A percentile compares a stretch with the other conserved stretches of the same genome.
Evolutionary conservation across 352 stramenopile genomes (phyloP).

Genomic region (Phytophthora nicotianae): DNA sequence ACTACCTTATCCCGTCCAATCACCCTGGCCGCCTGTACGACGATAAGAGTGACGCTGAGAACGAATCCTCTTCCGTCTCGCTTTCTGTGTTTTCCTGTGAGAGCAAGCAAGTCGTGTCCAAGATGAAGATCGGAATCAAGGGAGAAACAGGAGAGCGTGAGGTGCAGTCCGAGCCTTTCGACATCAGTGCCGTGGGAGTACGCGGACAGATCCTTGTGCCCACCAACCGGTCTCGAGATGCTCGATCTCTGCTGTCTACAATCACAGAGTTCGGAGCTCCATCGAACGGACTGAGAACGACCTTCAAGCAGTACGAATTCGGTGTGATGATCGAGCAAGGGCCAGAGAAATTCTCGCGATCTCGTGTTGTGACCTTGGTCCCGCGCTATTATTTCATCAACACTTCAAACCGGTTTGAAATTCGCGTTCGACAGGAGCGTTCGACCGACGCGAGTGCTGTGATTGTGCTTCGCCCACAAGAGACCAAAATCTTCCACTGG

Average conservation of each 20-base stretch:
- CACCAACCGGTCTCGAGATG: constrained; percentile 46
- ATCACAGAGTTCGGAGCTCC: constrained; percentile 45
- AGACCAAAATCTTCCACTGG: constrained; percentile 85
- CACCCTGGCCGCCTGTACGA: constrained; percentile 37
- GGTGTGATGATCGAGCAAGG: constrained; percentile 89
- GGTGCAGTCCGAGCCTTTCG: constrained; percentile 75
- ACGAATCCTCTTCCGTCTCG: constrained; percentile 49
- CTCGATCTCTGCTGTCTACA: constrained; percentile 52
- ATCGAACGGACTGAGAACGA: constrained; percentile 31
- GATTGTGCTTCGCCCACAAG: constrained; percentile 51
- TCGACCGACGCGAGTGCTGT: constrained; percentile 40
- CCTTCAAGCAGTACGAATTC: constrained; percentile 82
- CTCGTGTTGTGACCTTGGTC: constrained; percentile 80
- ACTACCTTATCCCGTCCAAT: constrained; percentile 64
- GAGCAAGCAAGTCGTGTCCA: constrained; percentile 65
- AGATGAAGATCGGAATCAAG: constrained; percentile 81
- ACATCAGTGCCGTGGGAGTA: constrained; percentile 79
- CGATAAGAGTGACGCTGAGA: constrained; percentile 18
- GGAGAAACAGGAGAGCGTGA: constrained; percentile 41
- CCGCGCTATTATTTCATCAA: constrained; percentile 87
- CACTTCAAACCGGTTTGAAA: constrained; percentile 62
- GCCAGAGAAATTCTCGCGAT: constrained; percentile 73
- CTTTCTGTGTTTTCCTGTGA: constrained; percentile 76
- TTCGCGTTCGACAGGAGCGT: constrained; percentile 72
- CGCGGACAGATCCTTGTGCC: constrained; percentile 75